Percentiles rank a stretch among this genome's conserved stretches.
These are phyloP conservation scores for Pharus latifolius DNA, from an alignment of 176 grass and related monocot genomes.

Conservation along the genomic window DNA sequence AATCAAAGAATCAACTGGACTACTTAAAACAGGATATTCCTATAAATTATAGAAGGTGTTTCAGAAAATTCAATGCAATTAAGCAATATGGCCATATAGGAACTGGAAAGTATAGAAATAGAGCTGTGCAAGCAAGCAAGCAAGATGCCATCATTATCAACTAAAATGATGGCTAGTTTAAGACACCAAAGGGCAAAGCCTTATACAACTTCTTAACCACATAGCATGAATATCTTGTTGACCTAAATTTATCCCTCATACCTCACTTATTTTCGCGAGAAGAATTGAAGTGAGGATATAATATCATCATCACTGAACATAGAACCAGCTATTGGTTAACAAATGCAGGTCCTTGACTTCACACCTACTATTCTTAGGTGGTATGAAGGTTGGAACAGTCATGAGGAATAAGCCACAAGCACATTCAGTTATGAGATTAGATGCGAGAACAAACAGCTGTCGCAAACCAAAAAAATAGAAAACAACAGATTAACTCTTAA, in stretches of 20 bases:
- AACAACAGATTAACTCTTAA: background rate
- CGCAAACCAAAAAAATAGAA: background rate
- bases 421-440: background rate
- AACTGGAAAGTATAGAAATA: background rate
- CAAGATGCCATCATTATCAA: background rate
- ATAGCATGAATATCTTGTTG: background rate
- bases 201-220: background rate
- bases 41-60: too few relatives aligned
- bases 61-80: too few relatives aligned
- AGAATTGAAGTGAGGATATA: background rate
- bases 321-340: background rate
- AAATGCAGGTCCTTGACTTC: background rate
- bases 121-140: background rate
- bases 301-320: background rate
- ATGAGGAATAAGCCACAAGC: background rate
- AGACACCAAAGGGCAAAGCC: background rate
- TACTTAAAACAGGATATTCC: too few relatives aligned
- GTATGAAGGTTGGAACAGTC: background rate
- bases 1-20: background rate
- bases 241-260: too few relatives aligned
- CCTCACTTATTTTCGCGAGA: too few relatives aligned
- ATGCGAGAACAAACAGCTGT: background rate
- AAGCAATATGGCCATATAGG: too few relatives aligned
- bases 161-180: background rate
- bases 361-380: slow-evolving; percentile 2